These are phyloP conservation scores for Syncephalastrum racemosum DNA, from an alignment of 371 early-diverging fungal genomes.

Conservation along the genomic window DNA sequence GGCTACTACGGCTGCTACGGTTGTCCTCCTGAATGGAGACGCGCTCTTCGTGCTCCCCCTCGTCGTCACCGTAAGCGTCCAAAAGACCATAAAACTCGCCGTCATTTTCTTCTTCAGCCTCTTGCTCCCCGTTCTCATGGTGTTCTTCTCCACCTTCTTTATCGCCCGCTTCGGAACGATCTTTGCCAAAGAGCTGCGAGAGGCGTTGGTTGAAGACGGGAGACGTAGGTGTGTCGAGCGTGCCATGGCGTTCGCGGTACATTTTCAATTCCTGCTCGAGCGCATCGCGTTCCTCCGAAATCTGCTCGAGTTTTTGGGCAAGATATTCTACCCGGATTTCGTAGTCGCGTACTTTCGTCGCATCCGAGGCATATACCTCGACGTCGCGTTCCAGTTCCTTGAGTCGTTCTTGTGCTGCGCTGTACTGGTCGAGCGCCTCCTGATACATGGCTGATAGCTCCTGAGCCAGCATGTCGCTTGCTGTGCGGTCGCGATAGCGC, in stretches of 20 bases:
- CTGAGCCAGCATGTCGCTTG: slow-evolving; percentile 14
- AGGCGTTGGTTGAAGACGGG: slow-evolving; percentile 21
- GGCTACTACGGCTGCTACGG: background rate
- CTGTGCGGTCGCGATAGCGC: slow-evolving; percentile 2
- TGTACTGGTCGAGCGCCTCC: slow-evolving; percentile 20
- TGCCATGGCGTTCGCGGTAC: slow-evolving; percentile 16
- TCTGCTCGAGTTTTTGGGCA: slow-evolving; percentile 39
- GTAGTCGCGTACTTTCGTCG: slow-evolving; percentile 44
- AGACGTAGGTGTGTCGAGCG: slow-evolving; percentile 22
- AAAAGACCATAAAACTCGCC: slow-evolving; percentile 31
- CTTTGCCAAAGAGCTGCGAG: slow-evolving; percentile 11
- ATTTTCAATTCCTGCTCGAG: slow-evolving; percentile 29
- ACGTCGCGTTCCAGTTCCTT: slow-evolving; percentile 27
- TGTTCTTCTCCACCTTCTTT: slow-evolving; percentile 4
- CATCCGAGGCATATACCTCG: slow-evolving; percentile 29
- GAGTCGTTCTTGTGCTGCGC: slow-evolving; percentile 22
- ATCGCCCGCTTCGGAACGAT: slow-evolving; percentile 11
- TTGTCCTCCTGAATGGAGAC: slow-evolving; percentile 4
- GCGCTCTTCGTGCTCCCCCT: slow-evolving; percentile 12
- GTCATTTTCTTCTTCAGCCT: slow-evolving; percentile 18
- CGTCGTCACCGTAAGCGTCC: slow-evolving; percentile 35
- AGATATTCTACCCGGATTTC: slow-evolving; percentile 46
- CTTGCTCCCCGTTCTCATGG: slow-evolving; percentile 14
- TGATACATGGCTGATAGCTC: slow-evolving; percentile 32
- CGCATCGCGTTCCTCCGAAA: slow-evolving; percentile 39